These are phyloP conservation scores for Alternaria infectoria DNA, from an alignment of 2,329 filamentous ascomycete genomes.

Conservation along the genomic window DNA sequence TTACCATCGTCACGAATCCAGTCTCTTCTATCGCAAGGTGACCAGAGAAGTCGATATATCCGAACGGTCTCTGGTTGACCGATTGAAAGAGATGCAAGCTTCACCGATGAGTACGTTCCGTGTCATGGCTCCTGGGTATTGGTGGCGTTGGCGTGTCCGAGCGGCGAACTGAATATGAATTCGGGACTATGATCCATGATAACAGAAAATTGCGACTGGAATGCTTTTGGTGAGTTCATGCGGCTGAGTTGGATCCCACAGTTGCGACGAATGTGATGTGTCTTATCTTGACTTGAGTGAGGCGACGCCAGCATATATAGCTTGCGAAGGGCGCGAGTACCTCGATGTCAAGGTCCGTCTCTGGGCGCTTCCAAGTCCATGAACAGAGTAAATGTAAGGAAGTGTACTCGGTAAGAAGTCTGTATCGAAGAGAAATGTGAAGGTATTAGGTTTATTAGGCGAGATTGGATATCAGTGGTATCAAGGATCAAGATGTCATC, in stretches of 20 bases:
- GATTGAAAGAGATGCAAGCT: not conserved
- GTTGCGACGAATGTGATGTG: not conserved
- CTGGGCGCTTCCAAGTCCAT: not conserved
- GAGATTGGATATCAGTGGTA: not conserved
- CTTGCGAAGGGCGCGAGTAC: conserved; percentile 1
- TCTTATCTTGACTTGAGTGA: not conserved
- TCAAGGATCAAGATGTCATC: not conserved
- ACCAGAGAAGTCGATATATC: not conserved
- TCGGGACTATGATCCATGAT: not conserved
- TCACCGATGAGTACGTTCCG: not conserved
- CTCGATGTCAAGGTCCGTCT: conserved; percentile 3
- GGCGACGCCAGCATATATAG: not conserved
- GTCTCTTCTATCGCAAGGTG: not conserved
- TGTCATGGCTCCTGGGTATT: not conserved
- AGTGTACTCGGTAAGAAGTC: not conserved
- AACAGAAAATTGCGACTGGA: not conserved
- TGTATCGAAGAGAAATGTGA: not conserved
- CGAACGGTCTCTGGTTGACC: not conserved
- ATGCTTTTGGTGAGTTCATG: not conserved
- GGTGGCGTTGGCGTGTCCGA: not conserved
- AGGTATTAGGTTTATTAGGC: not conserved
- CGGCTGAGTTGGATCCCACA: not conserved
- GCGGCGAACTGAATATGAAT: not conserved
- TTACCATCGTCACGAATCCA: conserved; percentile 1
- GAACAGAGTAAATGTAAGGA: not conserved